Base-by-base conservation (phyloP, 805 yeast genomes). In the Monosporozyma yasuniensis region DNA sequence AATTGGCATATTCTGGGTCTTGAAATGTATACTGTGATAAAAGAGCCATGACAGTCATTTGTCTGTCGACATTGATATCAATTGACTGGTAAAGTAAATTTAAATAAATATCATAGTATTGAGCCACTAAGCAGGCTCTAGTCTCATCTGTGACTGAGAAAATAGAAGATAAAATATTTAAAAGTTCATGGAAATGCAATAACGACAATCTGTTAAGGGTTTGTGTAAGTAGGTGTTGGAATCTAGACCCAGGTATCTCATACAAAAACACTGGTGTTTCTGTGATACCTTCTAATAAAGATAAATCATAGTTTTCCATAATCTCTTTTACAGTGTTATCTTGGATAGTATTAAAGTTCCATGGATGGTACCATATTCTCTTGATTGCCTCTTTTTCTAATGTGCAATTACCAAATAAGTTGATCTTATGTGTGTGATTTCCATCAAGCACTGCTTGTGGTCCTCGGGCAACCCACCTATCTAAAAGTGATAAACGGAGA, bases 81-180 rank as follows among this genome's bases (percentile, higher is more conserved):
- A 63, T 64, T 2, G 66, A 52, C 39, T 55, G 55, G 47, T 60
- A 62, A 12, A 62, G 54, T 10, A 64, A 39, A 10, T 78, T 74
- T 0, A 95, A 90, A 63, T 91, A 91, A 0, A 88, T 71, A 56
- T 88, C 95, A 42, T 88, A 84, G 60, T 88, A 89, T 57, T 88
- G 91, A 3, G 64, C 66, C 3, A 65, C 42, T 77, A 72, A 48
- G 81, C 68, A 65, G 73, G 78, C 74, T 47, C 87, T 68, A 1
- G 81, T 77, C 0, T 81, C 82, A 47, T 65, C 71, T 12, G 54
- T 52, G 8, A 62, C 48, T 3, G 65, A 53, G 42, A 64, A 62
- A 11, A 60, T 35, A 19, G 56, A 48, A 27, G 60, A 52, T 6
- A 64, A 34, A 4, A 60, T 46, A 46, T 58, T 61, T 2, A 60